phyloP scores from a whole-genome alignment of 2,329 filamentous ascomycete genomes.

The Penicillium sp. region DNA sequence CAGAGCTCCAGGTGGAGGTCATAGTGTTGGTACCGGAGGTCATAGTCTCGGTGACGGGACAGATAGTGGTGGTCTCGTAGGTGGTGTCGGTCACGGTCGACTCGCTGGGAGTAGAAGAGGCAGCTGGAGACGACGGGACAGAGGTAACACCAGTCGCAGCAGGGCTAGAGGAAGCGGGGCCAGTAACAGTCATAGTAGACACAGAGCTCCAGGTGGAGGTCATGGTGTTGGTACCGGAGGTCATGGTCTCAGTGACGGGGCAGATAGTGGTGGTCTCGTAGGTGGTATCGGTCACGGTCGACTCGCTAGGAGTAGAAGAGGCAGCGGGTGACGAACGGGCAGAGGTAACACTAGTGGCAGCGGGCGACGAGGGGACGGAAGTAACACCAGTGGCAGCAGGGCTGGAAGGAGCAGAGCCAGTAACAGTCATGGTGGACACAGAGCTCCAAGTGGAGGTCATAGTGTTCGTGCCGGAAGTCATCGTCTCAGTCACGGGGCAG shows the following conservation, averaged over 20 bases:
- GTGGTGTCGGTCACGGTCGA: slow-evolving; percentile 27
- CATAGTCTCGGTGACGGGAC: neutral
- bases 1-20: neutral
- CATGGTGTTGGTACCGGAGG: neutral
- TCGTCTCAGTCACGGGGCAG: slow-evolving; percentile 17
- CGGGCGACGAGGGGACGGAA: slow-evolving; percentile 24
- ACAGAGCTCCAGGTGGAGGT: neutral
- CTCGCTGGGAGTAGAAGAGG: slow-evolving; percentile 21
- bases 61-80: slow-evolving; percentile 40
- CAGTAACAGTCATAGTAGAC: slow-evolving; percentile 4
- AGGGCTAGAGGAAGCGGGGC: slow-evolving; percentile 6
- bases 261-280: slow-evolving; percentile 40
- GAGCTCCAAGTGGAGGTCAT: slow-evolving; percentile 15
- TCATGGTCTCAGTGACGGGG: neutral
- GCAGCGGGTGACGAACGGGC: slow-evolving; percentile 32
- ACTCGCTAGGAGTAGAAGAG: slow-evolving; percentile 17
- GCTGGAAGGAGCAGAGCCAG: slow-evolving; percentile 5
- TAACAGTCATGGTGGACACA: slow-evolving; percentile 16
- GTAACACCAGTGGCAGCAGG: too few relatives aligned
- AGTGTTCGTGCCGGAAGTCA: slow-evolving; percentile 15
- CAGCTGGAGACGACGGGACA: slow-evolving; percentile 35
- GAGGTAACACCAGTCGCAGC: too few relatives aligned
- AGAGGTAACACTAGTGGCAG: too few relatives aligned
- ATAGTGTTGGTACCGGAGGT: neutral
- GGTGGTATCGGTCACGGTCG: slow-evolving; percentile 28